Evolutionary conservation across 768 basidiomycete genomes (phyloP), one percentile per base, ranked within the genome.

Genomic region (Boletellus sp.): DNA sequence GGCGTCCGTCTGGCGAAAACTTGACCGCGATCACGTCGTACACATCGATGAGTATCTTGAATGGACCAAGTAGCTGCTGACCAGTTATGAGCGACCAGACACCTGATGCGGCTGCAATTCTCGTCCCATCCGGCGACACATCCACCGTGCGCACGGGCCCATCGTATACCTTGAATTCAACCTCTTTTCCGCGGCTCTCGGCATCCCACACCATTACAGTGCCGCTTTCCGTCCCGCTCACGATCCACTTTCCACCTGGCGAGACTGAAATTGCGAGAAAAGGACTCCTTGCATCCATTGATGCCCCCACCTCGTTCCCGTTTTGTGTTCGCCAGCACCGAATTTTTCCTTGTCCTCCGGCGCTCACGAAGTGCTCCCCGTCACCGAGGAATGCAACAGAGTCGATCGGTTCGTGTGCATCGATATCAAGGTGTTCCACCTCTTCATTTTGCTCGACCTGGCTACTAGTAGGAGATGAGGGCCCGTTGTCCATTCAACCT

Each of bases 1-100:
- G 10, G 2, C 2, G 12, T n/a, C 52, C 52, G 12, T 54, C 6
- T 4, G 42, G 52, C 1, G 41, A 55, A 10, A 56, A 55, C 13
- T 50, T 56, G 24, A 11, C 36, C 0, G 41, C 32, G 2, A 11
- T 13, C 3, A 48, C 17, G 7, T 24, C n/a, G 28, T 51, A 39
- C n/a, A n/a, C n/a, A n/a, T n/a, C n/a, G n/a, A n/a, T n/a, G n/a
- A n/a, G n/a, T n/a, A n/a, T n/a, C 7, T 23, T 1, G 17, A 28
- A 22, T 0, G 36, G 45, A 1, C 15, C 19, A 1, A 48, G 16
- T 4, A 39, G 37, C 9, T 11, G 37, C 2, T 28, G 1, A 8
- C 54, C 52, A 11, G 12, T 38, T 5, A 15, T 19, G 6, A 45
- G 31, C 11, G 40, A 40, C 42, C 48, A 50, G 39, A 55, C 37